phyloP scores from a whole-genome alignment of 345 rosid genomes.

The Populus nigra region DNA sequence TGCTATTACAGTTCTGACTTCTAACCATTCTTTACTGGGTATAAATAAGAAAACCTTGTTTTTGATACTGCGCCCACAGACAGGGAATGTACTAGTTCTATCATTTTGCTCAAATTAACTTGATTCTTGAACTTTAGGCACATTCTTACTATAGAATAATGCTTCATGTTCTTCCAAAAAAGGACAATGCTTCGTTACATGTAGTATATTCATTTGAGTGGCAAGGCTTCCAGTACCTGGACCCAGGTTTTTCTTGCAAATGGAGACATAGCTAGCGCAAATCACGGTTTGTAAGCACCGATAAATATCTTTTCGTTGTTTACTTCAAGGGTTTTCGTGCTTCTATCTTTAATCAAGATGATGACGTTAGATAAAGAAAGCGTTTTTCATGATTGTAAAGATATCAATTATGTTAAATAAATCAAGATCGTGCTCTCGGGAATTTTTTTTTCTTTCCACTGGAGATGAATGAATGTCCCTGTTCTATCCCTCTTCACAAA shows the following conservation, averaged over 20 bases:
- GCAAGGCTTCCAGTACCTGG: not conserved
- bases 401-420: not conserved
- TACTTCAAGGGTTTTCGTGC: not conserved
- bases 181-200: not conserved
- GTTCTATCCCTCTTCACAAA: too few relatives aligned
- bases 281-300: constrained; percentile 1
- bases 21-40: not conserved
- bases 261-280: not conserved
- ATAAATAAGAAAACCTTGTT: not conserved
- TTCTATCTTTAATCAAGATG: not conserved
- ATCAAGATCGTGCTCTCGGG: not conserved
- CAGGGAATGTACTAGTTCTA: not conserved
- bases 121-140: not conserved
- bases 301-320: not conserved
- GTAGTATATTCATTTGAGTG: not conserved
- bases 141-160: not conserved
- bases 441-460: not conserved
- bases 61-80: not conserved
- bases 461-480: not conserved
- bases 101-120: not conserved
- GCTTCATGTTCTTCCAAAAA: not conserved
- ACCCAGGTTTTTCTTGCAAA: not conserved
- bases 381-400: not conserved
- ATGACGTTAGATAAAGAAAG: not conserved
- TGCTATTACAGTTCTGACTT: not conserved